Evolutionary conservation across 2,329 filamentous ascomycete genomes (phyloP), one percentile per base, ranked within the genome.

Genomic region (Torrubiella hemipterigena): DNA sequence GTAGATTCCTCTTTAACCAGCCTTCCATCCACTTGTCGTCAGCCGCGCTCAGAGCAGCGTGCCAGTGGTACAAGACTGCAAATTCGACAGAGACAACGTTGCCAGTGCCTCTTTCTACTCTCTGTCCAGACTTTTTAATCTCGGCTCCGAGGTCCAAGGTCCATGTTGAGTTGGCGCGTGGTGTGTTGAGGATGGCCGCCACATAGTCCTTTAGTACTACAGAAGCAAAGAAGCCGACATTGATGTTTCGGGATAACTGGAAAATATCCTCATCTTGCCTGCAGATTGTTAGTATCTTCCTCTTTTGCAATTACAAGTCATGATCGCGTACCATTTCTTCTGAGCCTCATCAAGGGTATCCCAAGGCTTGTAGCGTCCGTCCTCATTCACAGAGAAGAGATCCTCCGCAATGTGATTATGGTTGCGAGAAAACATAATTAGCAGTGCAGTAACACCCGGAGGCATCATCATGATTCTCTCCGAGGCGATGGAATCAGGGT

Each of bases 21-120:
- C 77, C 63, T 42, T 85, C 68, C 15, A 84, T 80, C 83, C 84
- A 93, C 41, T 76, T 66, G 47, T 91, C 84, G 45, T 93, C 85
- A 39, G 72, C 75, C 35, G 74, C 69, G 0, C 61, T 73, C 43
- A 91, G 81, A 42, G 79, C 77, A 4, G 82, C 84, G 58, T 93
- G 84, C 83, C 84, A 93, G 40, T 84, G 69, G 52, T 93, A 93
- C 42, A 81, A 80, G 8, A 93, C 65, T 48, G 91, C 93, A 64
- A 93, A 93, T 58, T 93, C 85, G 4, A 81, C 82, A 0, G 82
- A 89, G 5, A 89, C 82, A 41, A 81, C 76, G 46, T 91, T 93
- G 30, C 85, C 85, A 0, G 81, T 73, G 25, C 82, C 85, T 16
- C 75, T 67, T 27, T 81, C 73, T 0, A 53, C 59, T 4, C 63